phyloP scores from a whole-genome alignment of 2,329 filamentous ascomycete genomes.

The Fusarium sp. region DNA sequence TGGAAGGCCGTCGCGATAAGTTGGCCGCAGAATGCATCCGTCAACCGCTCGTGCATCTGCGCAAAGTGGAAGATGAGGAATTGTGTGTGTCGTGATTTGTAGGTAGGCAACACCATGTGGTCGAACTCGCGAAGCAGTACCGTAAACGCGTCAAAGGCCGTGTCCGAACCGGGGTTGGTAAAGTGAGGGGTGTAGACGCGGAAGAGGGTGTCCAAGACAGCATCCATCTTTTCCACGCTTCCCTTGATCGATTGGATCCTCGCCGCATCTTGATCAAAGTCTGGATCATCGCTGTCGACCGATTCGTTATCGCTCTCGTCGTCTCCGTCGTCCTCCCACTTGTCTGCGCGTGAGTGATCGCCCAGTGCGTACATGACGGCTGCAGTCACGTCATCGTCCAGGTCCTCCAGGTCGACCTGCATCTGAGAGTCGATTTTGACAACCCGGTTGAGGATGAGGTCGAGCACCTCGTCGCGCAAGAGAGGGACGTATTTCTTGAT shows the following conservation, averaged over 20 bases:
- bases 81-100: conserved; percentile 92
- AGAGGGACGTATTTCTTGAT: conserved; percentile 83
- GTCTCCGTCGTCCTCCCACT: conserved; percentile 65
- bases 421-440: conserved; percentile 97
- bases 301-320: conserved; percentile 79
- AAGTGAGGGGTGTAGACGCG: conserved; percentile 82
- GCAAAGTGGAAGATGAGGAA: conserved; percentile 97
- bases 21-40: conserved; percentile 84
- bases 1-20: conserved; percentile 67
- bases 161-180: conserved; percentile 72
- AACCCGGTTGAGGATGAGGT: conserved; percentile 84
- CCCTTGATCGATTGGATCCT: conserved; percentile 79
- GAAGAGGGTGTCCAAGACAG: conserved; percentile 89
- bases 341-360: conserved; percentile 39
- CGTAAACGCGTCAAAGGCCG: conserved; percentile 79
- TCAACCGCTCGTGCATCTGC: conserved; percentile 81
- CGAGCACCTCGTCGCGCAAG: conserved; percentile 82
- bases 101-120: conserved; percentile 88
- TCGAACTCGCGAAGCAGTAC: conserved; percentile 87
- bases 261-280: conserved; percentile 71
- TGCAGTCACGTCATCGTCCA: conserved; percentile 88
- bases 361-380: conserved; percentile 70
- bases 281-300: conserved; percentile 75
- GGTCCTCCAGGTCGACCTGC: conserved; percentile 90
- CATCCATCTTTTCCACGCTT: conserved; percentile 91